phyloP scores from a whole-genome alignment of 1,284 basidiomycete genomes.

The Coniferiporia sulphurascens region DNA sequence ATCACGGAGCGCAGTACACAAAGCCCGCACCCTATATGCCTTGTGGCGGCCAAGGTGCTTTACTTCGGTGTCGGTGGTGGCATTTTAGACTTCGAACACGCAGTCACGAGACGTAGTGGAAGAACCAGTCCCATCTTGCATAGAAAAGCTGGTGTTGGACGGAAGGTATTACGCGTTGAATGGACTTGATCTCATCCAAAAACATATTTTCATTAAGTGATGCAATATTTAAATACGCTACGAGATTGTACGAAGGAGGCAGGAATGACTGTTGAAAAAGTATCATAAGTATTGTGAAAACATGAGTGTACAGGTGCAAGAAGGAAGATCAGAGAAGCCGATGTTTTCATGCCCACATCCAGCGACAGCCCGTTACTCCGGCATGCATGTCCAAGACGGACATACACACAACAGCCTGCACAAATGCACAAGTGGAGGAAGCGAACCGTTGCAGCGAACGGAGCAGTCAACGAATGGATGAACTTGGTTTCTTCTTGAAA shows the following conservation, averaged over 20 bases:
- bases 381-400: slow-evolving; percentile 48
- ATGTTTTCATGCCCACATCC: slow-evolving; percentile 54
- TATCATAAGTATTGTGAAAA: not conserved
- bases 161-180: slow-evolving; percentile 55
- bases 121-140: slow-evolving; percentile 44
- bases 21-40: slow-evolving; percentile 39
- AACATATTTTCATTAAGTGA: not conserved
- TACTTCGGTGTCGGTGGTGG: slow-evolving; percentile 98
- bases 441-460: slow-evolving; percentile 30
- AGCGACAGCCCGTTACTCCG: slow-evolving; percentile 32
- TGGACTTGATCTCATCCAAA: slow-evolving; percentile 35
- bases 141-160: slow-evolving; percentile 61
- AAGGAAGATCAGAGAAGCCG: slow-evolving; percentile 59
- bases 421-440: slow-evolving; percentile 32
- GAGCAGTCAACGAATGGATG: slow-evolving; percentile 77
- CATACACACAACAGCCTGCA: slow-evolving; percentile 31
- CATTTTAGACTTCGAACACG: slow-evolving; percentile 64
- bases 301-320: not conserved
- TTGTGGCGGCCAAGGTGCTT: slow-evolving; percentile 85
- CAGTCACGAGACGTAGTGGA: slow-evolving; percentile 41
- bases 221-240: not conserved
- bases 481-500: slow-evolving; percentile 63
- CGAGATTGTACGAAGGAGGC: not conserved
- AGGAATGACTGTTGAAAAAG: not conserved
- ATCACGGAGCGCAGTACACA: not conserved